Evolutionary conservation across 2,329 filamentous ascomycete genomes (phyloP).

Genomic region (Epichloe baconii): DNA sequence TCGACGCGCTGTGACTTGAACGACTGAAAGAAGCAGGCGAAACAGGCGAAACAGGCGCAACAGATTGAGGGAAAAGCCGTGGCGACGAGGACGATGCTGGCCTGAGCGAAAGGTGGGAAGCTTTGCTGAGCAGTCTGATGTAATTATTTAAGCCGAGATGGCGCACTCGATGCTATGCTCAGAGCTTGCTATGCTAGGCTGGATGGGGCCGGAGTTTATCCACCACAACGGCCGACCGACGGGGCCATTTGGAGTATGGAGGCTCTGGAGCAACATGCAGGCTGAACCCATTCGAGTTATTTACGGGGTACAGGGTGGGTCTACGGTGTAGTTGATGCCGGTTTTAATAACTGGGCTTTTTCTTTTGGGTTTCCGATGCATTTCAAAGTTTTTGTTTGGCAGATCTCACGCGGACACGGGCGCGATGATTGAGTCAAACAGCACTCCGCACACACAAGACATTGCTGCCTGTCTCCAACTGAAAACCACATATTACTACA

Average conservation of each 20-base stretch:
- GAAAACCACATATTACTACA: too few species aligned
- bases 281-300: not conserved
- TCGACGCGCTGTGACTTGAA: not conserved
- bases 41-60: too few species aligned
- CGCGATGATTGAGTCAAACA: too few species aligned
- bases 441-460: too few species aligned
- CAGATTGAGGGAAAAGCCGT: not conserved
- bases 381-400: too few species aligned
- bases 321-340: too few species aligned
- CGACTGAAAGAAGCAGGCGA: not conserved
- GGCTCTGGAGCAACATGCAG: not conserved
- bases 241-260: not conserved
- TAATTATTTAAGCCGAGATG: not conserved
- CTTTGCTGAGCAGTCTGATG: not conserved
- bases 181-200: not conserved
- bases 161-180: not conserved
- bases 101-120: not conserved
- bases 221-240: not conserved
- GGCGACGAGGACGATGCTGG: not conserved
- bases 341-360: too few species aligned
- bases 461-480: too few species aligned
- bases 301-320: too few species aligned
- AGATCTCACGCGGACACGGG: too few species aligned
- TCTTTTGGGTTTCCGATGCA: too few species aligned
- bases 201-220: constrained; percentile 6